Base-by-base conservation (phyloP, 75 land plant species). In the Ceratopteris richardii region DNA sequence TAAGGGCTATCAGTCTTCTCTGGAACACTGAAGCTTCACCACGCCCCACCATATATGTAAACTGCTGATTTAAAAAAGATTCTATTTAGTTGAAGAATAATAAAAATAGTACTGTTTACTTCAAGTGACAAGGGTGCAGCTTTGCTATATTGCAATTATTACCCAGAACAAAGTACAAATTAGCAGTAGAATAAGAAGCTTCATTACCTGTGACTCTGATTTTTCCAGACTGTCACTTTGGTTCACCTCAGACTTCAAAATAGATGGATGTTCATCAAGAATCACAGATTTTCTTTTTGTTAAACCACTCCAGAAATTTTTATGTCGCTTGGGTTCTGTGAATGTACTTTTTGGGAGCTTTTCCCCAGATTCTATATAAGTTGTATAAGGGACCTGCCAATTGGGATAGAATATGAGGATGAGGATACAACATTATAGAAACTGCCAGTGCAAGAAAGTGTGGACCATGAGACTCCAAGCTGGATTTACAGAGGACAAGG, bases 261-360 rank as follows among this genome's bases (percentile, higher is more conserved):
- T n/a, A n/a, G n/a, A n/a, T n/a, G n/a, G 63, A 44, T 83, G 83
- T 64, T 89, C 90, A 12, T 85, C 90, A 57, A 89, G 64, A 37
- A 85, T 43, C 25, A 57, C 64, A 5, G 83, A 53, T 48, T 80
- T 89, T 70, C 82, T 89, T 54, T 80, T 71, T 37, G 95, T 86
- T 29, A 89, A 66, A 44, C 62, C 55, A 53, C 77, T 78, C 95
- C 95, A 89, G 29, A 84, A 84, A 24, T 84, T 46, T 20, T 46
- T 30, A 24, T 9, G 56, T 24, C 23, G 48, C 48, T 46, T 46
- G 14, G 12, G 3, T 17, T 46, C 48, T 2, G 48, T n/a, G n/a
- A 2, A 3, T 17, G 21, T 3, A 46, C 14, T 46, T 46, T 14
- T 46, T n/a, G 17, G 17, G 4, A 20, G 17, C 21, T 46, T 5